Conservation (phyloP, 768 basidiomycete species). For the Boletus barrowsii region DNA sequence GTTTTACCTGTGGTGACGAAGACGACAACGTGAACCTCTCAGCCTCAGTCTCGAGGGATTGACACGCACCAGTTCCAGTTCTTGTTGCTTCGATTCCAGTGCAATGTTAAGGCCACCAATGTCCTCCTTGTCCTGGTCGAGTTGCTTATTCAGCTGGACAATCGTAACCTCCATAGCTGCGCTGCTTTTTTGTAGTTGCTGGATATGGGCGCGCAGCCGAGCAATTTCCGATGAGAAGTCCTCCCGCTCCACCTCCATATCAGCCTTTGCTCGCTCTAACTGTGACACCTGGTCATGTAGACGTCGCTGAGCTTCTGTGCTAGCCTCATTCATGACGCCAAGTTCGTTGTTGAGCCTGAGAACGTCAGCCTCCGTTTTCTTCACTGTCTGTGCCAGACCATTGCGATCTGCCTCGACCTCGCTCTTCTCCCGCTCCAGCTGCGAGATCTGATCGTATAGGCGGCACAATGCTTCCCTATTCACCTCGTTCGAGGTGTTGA, state of each 20-base stretch:
- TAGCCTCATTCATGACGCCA: slow-evolving; percentile 45
- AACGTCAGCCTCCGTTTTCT: slow-evolving; percentile 10
- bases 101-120: slow-evolving; percentile 84
- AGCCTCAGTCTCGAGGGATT: not conserved
- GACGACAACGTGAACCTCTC: slow-evolving; percentile 2
- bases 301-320: slow-evolving; percentile 28
- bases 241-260: slow-evolving; percentile 50
- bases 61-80: slow-evolving; percentile 75
- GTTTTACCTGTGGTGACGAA: slow-evolving; percentile 50
- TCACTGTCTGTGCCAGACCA: slow-evolving; percentile 43
- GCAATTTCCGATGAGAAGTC: slow-evolving; percentile 51
- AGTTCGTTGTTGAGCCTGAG: slow-evolving; percentile 42
- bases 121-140: slow-evolving; percentile 71
- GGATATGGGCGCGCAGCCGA: slow-evolving; percentile 57
- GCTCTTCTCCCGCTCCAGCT: slow-evolving; percentile 33
- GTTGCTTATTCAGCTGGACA: slow-evolving; percentile 65
- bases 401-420: slow-evolving; percentile 54
- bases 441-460: slow-evolving; percentile 7
- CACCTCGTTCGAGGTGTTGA: slow-evolving; percentile 48
- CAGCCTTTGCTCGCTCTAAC: slow-evolving; percentile 38
- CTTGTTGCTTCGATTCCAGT: slow-evolving; percentile 91
- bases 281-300: slow-evolving; percentile 9
- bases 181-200: slow-evolving; percentile 74
- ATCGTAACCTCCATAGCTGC: slow-evolving; percentile 83
- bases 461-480: slow-evolving; percentile 27